Conservation (phyloP, 2,329 filamentous ascomycete genomes). For the Aspergillus sp. region DNA sequence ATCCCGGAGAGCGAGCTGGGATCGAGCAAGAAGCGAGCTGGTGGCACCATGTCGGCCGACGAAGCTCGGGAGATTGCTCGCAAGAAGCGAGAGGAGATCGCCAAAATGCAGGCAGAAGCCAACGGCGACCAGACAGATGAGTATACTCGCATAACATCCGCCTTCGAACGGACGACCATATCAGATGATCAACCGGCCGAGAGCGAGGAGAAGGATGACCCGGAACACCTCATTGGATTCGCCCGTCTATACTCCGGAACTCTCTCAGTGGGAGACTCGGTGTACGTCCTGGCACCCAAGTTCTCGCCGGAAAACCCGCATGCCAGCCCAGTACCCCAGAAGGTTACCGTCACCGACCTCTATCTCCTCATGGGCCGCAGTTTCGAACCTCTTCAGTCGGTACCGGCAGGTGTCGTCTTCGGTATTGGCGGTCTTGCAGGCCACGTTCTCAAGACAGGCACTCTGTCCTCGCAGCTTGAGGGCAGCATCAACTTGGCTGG, state of each 20-base stretch:
- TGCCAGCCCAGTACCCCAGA: conserved; percentile 71
- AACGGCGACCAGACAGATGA: conserved; percentile 46
- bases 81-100: conserved; percentile 86
- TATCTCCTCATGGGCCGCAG: conserved; percentile 96
- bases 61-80: conserved; percentile 86
- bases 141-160: conserved; percentile 59
- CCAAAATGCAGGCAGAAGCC: conserved; percentile 69
- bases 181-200: conserved; percentile 51
- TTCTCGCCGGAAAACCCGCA: conserved; percentile 81
- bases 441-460: conserved; percentile 93
- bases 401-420: conserved; percentile 93
- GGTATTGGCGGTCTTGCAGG: conserved; percentile 91
- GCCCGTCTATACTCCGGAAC: conserved; percentile 91
- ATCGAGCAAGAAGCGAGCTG: conserved; percentile 73
- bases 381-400: conserved; percentile 76
- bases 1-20: conserved; percentile 89
- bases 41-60: conserved; percentile 74
- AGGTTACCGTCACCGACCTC: conserved; percentile 80
- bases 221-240: conserved; percentile 91
- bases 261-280: conserved; percentile 80
- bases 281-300: conserved; percentile 91
- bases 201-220: conserved; percentile 65
- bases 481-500: conserved; percentile 90
- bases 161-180: conserved; percentile 63
- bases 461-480: conserved; percentile 81